Evolutionary conservation across 768 basidiomycete genomes (phyloP).

Genomic region (Galerina sulciceps): DNA sequence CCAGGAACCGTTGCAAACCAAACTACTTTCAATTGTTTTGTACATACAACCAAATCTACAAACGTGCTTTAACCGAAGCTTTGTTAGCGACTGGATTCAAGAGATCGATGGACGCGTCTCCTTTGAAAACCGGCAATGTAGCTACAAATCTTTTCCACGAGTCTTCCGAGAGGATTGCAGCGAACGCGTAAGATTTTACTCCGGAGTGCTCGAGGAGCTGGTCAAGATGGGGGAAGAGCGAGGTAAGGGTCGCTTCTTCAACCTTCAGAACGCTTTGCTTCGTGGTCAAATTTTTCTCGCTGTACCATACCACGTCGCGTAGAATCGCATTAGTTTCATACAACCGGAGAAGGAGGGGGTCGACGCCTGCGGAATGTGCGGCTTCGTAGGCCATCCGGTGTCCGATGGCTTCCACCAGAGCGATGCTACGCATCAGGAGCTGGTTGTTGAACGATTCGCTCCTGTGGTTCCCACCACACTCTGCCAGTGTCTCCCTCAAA

Average conservation of each 20-base stretch:
- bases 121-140: conserved; percentile 5
- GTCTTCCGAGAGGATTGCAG: conserved; percentile 23
- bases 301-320: conserved; percentile 44
- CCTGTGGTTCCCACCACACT: conserved; percentile 27
- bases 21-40: no score
- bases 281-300: conserved; percentile 32
- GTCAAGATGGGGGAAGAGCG: conserved; percentile 30
- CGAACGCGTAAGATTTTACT: conserved; percentile 18
- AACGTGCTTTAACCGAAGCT: not conserved
- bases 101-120: not conserved
- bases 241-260: conserved; percentile 32
- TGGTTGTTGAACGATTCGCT: conserved; percentile 34
- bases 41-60: no score
- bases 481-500: conserved; percentile 16
- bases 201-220: conserved; percentile 15
- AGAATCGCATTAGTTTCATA: conserved; percentile 38
- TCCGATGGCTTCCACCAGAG: conserved; percentile 44
- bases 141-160: conserved; percentile 14
- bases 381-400: conserved; percentile 50
- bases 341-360: conserved; percentile 35
- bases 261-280: conserved; percentile 18
- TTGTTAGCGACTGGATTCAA: not conserved
- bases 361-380: conserved; percentile 29
- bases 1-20: no score
- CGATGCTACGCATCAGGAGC: conserved; percentile 43